These are phyloP conservation scores for Saitozyma sp. DNA, from an alignment of 768 basidiomycete genomes.

Conservation along the genomic window DNA sequence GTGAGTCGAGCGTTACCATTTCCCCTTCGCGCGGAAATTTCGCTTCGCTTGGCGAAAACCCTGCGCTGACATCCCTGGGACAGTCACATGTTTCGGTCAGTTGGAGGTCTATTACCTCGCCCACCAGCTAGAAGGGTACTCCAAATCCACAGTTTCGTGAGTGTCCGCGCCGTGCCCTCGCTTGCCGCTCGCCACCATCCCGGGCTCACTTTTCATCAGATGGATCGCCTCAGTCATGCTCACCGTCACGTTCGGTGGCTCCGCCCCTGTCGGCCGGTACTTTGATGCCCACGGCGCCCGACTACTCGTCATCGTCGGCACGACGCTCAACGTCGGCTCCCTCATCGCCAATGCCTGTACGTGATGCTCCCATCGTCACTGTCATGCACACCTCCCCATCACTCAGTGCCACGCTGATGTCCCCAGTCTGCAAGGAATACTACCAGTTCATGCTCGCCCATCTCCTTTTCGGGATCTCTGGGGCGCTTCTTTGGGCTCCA, in stretches of 20 bases:
- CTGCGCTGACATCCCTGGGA: neutral
- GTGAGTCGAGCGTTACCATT: slow-evolving; percentile 23
- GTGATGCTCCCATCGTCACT: slow-evolving; percentile 4
- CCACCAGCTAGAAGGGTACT: slow-evolving; percentile 30
- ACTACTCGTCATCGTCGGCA: slow-evolving; percentile 29
- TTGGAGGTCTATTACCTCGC: slow-evolving; percentile 40
- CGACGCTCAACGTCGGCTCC: slow-evolving; percentile 27
- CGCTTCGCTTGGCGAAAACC: neutral
- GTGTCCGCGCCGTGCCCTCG: slow-evolving; percentile 3
- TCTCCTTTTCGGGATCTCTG: slow-evolving; percentile 40
- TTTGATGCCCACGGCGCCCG: slow-evolving; percentile 47
- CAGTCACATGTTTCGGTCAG: slow-evolving; percentile 46
- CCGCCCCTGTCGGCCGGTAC: slow-evolving; percentile 36
- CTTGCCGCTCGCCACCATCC: neutral
- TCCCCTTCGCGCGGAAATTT: neutral
- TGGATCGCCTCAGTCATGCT: slow-evolving; percentile 43
- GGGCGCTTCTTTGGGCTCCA: slow-evolving; percentile 39
- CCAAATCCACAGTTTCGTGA: slow-evolving; percentile 35
- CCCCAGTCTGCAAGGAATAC: slow-evolving; percentile 46
- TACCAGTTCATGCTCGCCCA: slow-evolving; percentile 51
- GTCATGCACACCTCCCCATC: too few species aligned
- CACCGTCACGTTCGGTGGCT: slow-evolving; percentile 38
- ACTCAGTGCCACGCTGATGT: neutral
- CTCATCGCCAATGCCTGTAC: slow-evolving; percentile 44
- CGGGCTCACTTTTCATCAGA: slow-evolving; percentile 11